Evolutionary conservation across 2,329 filamentous ascomycete genomes (phyloP), one percentile per base, ranked within the genome.

Genomic region (Diaporthe ilicicola): DNA sequence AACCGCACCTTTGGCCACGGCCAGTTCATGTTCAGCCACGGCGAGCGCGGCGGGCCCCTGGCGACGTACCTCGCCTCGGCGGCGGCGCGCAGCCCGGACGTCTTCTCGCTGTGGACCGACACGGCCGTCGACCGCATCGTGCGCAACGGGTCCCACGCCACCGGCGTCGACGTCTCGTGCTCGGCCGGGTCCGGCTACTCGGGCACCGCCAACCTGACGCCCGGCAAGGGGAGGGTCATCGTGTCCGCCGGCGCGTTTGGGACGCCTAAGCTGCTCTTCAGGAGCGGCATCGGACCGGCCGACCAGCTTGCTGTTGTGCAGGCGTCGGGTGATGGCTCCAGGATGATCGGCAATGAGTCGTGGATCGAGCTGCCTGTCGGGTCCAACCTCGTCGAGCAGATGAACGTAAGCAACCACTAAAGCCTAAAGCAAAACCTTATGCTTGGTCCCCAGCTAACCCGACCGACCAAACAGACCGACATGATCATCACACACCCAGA

Each of bases 21-120:
- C 24, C 86, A 89, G 34, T 93, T 89, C 82, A 92, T 93, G 89
- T 92, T 90, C 77, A 82, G 83, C 6, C 81, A 90, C 56, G 91
- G 90, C 64, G 89, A 92, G 78, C 85, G 92, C 72, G 89, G 89
- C 55, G 92, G 92, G 1, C 92, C 92, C 13, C 83, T 94, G 77
- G 89, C 89, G 9, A 93, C 92, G 0, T 94, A 94, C 76, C 87
- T 94, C 0, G 88, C 91, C 7, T 84, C 86, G n/a, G 90, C 91
- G 1, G 83, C 85, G 56, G 82, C 82, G 34, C 54, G 54, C 51
- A 85, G 89, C 13, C 3, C 27, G 70, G 80, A 83, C 42, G 92
- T 93, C 81, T 94, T 94, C 81, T 85, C 88, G 67, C 82, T 94
- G 56, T 89, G 89, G 84, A 87, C 87, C 24, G 89, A 91, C 77